These are phyloP conservation scores for Globisporangium splendens DNA, from an alignment of 352 stramenopile genomes.

Conservation along the genomic window DNA sequence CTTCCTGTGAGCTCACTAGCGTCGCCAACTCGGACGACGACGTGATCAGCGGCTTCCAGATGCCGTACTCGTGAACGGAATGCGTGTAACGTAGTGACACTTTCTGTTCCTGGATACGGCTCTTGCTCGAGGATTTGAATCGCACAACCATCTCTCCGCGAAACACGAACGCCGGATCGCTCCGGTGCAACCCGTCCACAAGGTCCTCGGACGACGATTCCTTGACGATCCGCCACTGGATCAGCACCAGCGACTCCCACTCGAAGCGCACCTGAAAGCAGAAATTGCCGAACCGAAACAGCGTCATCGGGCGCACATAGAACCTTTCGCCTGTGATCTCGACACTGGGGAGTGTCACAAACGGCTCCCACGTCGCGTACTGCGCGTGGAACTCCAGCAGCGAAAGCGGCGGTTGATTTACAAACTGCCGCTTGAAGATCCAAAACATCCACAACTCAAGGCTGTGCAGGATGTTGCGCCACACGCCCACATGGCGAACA, in stretches of 20 bases:
- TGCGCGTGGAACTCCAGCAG: conserved; percentile 41
- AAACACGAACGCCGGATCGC: conserved; percentile 13
- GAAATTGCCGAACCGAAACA: conserved; percentile 29
- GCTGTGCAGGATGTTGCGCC: conserved; percentile 35
- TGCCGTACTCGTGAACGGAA: neutral
- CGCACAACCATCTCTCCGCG: conserved; percentile 13
- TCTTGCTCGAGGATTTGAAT: conserved; percentile 7
- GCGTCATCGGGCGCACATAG: conserved; percentile 25
- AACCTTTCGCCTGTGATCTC: conserved; percentile 6
- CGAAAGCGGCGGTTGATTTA: conserved; percentile 20
- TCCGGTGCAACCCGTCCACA: neutral
- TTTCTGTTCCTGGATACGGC: conserved; percentile 9
- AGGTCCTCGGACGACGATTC: neutral
- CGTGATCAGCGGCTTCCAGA: conserved; percentile 16
- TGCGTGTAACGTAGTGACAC: conserved; percentile 16
- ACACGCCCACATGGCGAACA: conserved; percentile 38
- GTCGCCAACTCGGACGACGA: conserved; percentile 5
- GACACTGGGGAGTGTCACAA: conserved; percentile 4
- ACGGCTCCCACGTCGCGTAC: conserved; percentile 41
- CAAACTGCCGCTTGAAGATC: conserved; percentile 7
- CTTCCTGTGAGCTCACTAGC: neutral
- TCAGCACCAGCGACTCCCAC: conserved; percentile 19
- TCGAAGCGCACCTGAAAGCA: conserved; percentile 31
- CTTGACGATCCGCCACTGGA: conserved; percentile 34
- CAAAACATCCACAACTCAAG: conserved; percentile 36